A percentile compares a stretch with the other conserved stretches of the same genome.
phyloP scores from a whole-genome alignment of 306 rosid species.

The Cucurbita pepo region DNA sequence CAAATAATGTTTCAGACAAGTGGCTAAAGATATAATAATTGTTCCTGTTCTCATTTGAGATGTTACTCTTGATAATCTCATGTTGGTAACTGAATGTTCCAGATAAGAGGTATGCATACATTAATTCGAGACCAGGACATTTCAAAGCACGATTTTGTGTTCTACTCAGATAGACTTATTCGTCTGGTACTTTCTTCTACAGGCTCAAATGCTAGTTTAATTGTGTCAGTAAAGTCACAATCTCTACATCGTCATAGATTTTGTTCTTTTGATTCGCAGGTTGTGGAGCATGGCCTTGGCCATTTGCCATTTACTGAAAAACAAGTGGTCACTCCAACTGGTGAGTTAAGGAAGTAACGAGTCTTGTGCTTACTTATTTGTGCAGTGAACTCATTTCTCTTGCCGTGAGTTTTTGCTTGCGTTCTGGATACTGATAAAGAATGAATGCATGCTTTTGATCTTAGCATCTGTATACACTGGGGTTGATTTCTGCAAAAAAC shows the following conservation, averaged over 20 bases:
- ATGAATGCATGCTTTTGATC: slow-evolving; percentile 3
- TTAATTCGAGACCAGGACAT: slow-evolving; percentile 78
- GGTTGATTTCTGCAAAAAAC: slow-evolving; percentile 95
- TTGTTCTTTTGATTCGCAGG: slow-evolving; percentile 29
- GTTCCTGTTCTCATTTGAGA: background rate
- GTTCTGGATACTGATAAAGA: background rate
- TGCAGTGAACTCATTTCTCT: background rate
- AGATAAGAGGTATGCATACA: slow-evolving; percentile 98
- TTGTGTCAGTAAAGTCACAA: background rate
- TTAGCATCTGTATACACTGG: slow-evolving; percentile 84
- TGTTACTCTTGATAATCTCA: slow-evolving; percentile 9
- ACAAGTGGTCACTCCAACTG: slow-evolving; percentile 91
- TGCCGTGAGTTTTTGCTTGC: background rate
- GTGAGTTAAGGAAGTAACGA: slow-evolving; percentile 17
- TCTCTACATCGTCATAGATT: background rate
- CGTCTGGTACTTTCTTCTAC: slow-evolving; percentile 47
- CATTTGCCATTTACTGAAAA: slow-evolving; percentile 94
- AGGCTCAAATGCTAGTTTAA: background rate
- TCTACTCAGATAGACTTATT: slow-evolving; percentile 92
- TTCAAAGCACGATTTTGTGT: slow-evolving; percentile 88
- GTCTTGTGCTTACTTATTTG: background rate
- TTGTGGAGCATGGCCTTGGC: slow-evolving; percentile 98
- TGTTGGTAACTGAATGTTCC: slow-evolving; percentile 23
- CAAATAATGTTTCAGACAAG: background rate
- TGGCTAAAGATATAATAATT: background rate